phyloP scores from a whole-genome alignment of 106 monocot genomes.

The Ottelia alismoides region DNA sequence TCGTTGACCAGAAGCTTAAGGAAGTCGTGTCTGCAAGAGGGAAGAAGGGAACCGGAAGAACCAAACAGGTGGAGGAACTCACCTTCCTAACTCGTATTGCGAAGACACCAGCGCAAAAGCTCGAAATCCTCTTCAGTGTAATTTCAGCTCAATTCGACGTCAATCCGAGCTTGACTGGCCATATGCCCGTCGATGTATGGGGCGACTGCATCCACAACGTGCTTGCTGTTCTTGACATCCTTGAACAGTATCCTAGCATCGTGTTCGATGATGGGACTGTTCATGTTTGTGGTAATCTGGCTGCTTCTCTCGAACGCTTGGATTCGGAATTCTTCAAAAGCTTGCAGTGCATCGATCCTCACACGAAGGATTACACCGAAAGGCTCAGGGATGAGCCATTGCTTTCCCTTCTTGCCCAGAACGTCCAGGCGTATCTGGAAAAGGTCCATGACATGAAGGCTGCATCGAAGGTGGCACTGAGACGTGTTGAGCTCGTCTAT shows the following conservation, averaged over 20 bases:
- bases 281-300: slow-evolving; percentile 70
- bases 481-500: slow-evolving; percentile 74
- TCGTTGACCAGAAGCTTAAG: slow-evolving; percentile 80
- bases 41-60: slow-evolving; percentile 72
- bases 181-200: slow-evolving; percentile 88
- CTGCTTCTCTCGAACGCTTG: slow-evolving; percentile 67
- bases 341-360: slow-evolving; percentile 86
- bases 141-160: slow-evolving; percentile 96
- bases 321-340: slow-evolving; percentile 96
- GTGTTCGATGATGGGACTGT: slow-evolving; percentile 66
- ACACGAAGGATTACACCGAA: slow-evolving; percentile 78
- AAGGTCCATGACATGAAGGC: slow-evolving; percentile 58
- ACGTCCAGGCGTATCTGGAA: slow-evolving; percentile 74
- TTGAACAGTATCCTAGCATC: slow-evolving; percentile 70
- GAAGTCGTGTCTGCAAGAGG: slow-evolving; percentile 87
- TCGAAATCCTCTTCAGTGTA: slow-evolving; percentile 69
- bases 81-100: slow-evolving; percentile 82
- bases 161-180: slow-evolving; percentile 79
- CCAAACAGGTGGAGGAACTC: slow-evolving; percentile 90
- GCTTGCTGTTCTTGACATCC: slow-evolving; percentile 69
- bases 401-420: slow-evolving; percentile 71
- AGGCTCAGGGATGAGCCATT: slow-evolving; percentile 88
- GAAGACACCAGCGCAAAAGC: slow-evolving; percentile 92
- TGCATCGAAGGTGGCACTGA: slow-evolving; percentile 63
- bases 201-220: slow-evolving; percentile 70